A percentile compares a stretch with the other conserved stretches of the same genome.
These are phyloP conservation scores for Perkinsus marinus DNA, from an alignment of 169 alveolate genomes.

Conservation along the genomic window DNA sequence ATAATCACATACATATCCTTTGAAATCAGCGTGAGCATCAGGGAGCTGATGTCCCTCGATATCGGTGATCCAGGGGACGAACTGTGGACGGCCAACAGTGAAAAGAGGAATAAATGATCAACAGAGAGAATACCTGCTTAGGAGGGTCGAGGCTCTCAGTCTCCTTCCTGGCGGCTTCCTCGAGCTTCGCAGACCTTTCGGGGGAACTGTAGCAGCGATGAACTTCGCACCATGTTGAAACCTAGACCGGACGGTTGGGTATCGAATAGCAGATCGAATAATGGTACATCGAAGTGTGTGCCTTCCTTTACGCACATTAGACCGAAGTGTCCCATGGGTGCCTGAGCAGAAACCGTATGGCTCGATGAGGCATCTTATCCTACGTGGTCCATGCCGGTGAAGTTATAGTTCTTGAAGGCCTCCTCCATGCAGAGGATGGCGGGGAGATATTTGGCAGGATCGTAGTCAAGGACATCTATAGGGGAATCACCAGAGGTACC, in stretches of 20 bases:
- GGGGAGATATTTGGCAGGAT: neutral
- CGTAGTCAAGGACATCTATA: neutral
- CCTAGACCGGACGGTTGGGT: neutral
- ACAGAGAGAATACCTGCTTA: neutral
- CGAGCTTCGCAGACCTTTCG: neutral
- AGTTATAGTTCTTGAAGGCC: neutral
- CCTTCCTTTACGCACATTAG: neutral
- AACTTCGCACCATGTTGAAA: neutral
- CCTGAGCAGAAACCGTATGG: neutral
- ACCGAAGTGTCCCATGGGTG: neutral
- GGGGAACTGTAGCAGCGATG: neutral
- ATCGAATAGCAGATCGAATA: neutral
- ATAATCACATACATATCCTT: neutral
- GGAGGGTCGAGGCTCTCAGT: neutral
- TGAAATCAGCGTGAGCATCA: neutral
- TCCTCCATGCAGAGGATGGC: neutral
- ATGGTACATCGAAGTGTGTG: neutral
- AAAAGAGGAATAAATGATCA: neutral
- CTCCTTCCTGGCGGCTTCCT: neutral
- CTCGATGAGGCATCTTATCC: neutral
- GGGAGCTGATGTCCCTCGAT: neutral
- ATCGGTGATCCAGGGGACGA: neutral
- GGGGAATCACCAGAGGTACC: neutral
- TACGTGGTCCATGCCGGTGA: neutral
- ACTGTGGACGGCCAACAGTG: neutral